phyloP scores from a whole-genome alignment of 2,329 filamentous ascomycete species.

The Penicillium sp. region DNA sequence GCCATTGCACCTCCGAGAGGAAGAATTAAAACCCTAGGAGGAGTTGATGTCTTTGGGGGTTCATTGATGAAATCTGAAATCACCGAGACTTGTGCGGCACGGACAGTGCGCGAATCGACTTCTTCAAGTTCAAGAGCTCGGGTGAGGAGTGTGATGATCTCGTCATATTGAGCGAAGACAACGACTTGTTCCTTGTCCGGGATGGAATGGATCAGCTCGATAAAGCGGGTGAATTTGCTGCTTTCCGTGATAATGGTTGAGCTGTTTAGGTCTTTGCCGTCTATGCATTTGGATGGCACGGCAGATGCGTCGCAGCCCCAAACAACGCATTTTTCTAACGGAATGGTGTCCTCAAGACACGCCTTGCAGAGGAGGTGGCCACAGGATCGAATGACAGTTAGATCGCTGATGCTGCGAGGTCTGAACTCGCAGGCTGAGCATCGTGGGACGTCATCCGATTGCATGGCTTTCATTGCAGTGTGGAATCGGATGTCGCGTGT shows the following conservation, averaged over 20 bases:
- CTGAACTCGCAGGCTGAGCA: background rate
- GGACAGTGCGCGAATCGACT: conserved; percentile 40
- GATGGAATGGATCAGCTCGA: conserved; percentile 47
- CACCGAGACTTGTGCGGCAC: conserved; percentile 9
- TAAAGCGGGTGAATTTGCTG: conserved; percentile 50
- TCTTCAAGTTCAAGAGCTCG: conserved; percentile 27
- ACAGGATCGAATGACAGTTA: conserved; percentile 50
- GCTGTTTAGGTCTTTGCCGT: conserved; percentile 32
- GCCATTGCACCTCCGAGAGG: conserved; percentile 59
- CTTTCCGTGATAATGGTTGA: conserved; percentile 40
- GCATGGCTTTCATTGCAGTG: background rate
- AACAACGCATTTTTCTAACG: conserved; percentile 36
- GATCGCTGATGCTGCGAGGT: conserved; percentile 27
- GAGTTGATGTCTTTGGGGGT: background rate
- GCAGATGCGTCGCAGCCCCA: conserved; percentile 43
- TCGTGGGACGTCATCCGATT: background rate
- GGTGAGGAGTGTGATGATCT: conserved; percentile 44
- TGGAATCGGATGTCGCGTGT: background rate
- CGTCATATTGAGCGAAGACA: conserved; percentile 56
- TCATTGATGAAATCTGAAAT: conserved; percentile 28
- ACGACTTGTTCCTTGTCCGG: conserved; percentile 52
- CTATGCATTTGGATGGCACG: conserved; percentile 39
- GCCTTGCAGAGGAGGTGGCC: conserved; percentile 53
- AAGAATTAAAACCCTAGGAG: conserved; percentile 56
- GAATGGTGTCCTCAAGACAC: conserved; percentile 39